Conservation (phyloP, 345 rosid species). For the Chamaenerion angustifolium region DNA sequence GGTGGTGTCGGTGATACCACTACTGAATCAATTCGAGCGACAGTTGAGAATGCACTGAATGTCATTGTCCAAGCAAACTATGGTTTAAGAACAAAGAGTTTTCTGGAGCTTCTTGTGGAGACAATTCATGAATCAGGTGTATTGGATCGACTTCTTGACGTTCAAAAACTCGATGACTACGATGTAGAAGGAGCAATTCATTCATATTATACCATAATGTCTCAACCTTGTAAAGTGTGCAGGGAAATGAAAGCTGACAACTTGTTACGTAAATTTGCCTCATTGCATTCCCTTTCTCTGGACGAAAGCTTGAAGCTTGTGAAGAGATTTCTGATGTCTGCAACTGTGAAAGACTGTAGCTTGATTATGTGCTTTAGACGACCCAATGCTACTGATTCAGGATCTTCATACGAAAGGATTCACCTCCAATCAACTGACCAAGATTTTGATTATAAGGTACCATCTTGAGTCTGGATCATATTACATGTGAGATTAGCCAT, state of each 20-base stretch:
- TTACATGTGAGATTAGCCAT: no score
- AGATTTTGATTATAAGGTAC: slow-evolving; percentile 68
- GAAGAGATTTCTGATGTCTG: slow-evolving; percentile 55
- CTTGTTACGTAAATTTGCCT: slow-evolving; percentile 9
- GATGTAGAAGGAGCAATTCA: slow-evolving; percentile 96
- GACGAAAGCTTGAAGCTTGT: slow-evolving; percentile 68
- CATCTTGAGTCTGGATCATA: no score
- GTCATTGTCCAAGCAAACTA: slow-evolving; percentile 38
- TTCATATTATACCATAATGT: slow-evolving; percentile 51
- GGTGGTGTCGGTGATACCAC: slow-evolving; percentile 50
- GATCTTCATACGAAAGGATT: slow-evolving; percentile 22
- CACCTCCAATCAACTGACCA: slow-evolving; percentile 49
- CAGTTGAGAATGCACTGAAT: slow-evolving; percentile 49
- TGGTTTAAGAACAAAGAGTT: slow-evolving; percentile 36
- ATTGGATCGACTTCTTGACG: slow-evolving; percentile 59
- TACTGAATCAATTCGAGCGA: slow-evolving; percentile 18
- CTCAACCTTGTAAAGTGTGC: slow-evolving; percentile 61
- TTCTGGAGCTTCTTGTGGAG: slow-evolving; percentile 61
- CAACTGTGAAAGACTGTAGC: slow-evolving; percentile 88
- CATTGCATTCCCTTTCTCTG: slow-evolving; percentile 48
- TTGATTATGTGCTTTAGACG: slow-evolving; percentile 59
- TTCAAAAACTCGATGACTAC: slow-evolving; percentile 54
- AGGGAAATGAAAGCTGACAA: slow-evolving; percentile 23
- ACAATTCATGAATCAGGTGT: slow-evolving; percentile 40
- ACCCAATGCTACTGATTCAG: slow-evolving; percentile 10